Evolutionary conservation across 495 filamentous ascomycete species (phyloP).

Genomic region (Echria macrotheca): DNA sequence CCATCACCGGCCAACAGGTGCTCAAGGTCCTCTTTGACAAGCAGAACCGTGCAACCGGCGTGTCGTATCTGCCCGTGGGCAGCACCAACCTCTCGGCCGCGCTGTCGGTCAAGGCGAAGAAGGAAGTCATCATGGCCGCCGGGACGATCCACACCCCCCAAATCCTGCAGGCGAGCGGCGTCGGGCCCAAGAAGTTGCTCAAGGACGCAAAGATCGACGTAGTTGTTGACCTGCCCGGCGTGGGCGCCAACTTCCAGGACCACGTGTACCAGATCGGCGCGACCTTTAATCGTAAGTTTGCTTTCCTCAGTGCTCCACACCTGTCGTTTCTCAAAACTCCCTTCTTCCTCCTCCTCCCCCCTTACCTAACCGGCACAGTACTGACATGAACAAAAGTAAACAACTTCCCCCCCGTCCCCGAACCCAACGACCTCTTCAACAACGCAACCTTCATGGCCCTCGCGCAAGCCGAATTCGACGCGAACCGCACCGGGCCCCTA

Average conservation of each 20-base stretch:
- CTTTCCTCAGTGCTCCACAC: no score
- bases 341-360: no score
- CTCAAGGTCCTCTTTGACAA: conserved; percentile 27
- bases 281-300: conserved; percentile 25
- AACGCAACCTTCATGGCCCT: conserved; percentile 33
- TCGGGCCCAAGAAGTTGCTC: conserved; percentile 44
- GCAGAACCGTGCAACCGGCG: conserved; percentile 27
- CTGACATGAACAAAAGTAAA: no score
- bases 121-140: conserved; percentile 53
- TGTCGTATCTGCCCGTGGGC: conserved; percentile 19
- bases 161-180: conserved; percentile 48
- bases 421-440: conserved; percentile 23
- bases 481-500: conserved; percentile 32
- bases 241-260: conserved; percentile 55
- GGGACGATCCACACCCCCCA: conserved; percentile 53
- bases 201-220: conserved; percentile 35
- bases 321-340: no score
- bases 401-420: conserved; percentile 28
- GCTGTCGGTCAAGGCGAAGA: conserved; percentile 33
- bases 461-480: conserved; percentile 29
- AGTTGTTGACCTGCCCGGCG: conserved; percentile 44
- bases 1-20: conserved; percentile 32
- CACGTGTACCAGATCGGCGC: conserved; percentile 34
- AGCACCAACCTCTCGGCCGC: conserved; percentile 5
- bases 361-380: no score